Evolutionary conservation across 768 basidiomycete species (phyloP).

Genomic region (Podaxis rugospora): DNA sequence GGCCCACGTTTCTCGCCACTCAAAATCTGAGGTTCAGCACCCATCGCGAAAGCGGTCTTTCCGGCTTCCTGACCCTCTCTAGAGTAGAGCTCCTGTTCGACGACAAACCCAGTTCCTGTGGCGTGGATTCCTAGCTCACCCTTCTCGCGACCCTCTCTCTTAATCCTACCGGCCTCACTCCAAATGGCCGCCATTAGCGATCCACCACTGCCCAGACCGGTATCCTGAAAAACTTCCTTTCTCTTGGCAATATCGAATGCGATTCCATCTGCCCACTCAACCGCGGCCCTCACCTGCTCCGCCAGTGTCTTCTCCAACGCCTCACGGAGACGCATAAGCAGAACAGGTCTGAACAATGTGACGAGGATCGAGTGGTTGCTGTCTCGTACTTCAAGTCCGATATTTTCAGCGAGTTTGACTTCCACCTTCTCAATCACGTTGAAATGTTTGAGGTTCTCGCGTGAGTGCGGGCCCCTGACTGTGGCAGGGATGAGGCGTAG

Average conservation of each 20-base stretch:
- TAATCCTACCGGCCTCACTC: slow-evolving; percentile 64
- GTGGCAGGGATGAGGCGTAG: slow-evolving; percentile 58
- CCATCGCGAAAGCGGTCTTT: slow-evolving; percentile 51
- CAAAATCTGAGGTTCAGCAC: slow-evolving; percentile 71
- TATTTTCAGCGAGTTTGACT: slow-evolving; percentile 53
- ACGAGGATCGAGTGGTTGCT: slow-evolving; percentile 62
- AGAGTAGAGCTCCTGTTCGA: slow-evolving; percentile 36
- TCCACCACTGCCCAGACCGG: slow-evolving; percentile 47
- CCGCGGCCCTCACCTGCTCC: slow-evolving; percentile 44
- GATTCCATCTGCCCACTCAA: slow-evolving; percentile 53
- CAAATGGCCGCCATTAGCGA: slow-evolving; percentile 57
- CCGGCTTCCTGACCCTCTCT: slow-evolving; percentile 17
- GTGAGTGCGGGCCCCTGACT: slow-evolving; percentile 32
- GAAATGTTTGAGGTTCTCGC: slow-evolving; percentile 44
- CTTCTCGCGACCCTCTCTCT: slow-evolving; percentile 29
- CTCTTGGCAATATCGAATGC: slow-evolving; percentile 57
- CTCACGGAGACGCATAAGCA: slow-evolving; percentile 51
- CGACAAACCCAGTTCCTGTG: slow-evolving; percentile 62
- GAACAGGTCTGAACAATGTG: slow-evolving; percentile 58
- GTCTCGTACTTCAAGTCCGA: slow-evolving; percentile 49
- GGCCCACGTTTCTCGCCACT: slow-evolving; percentile 67
- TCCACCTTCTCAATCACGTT: slow-evolving; percentile 52
- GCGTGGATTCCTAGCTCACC: slow-evolving; percentile 42
- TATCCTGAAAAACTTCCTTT: slow-evolving; percentile 60
- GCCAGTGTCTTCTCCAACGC: slow-evolving; percentile 56